Percentiles rank a stretch among this genome's conserved stretches.
phyloP scores from a whole-genome alignment of 2,329 filamentous ascomycete genomes.

The Colletotrichum karsti region DNA sequence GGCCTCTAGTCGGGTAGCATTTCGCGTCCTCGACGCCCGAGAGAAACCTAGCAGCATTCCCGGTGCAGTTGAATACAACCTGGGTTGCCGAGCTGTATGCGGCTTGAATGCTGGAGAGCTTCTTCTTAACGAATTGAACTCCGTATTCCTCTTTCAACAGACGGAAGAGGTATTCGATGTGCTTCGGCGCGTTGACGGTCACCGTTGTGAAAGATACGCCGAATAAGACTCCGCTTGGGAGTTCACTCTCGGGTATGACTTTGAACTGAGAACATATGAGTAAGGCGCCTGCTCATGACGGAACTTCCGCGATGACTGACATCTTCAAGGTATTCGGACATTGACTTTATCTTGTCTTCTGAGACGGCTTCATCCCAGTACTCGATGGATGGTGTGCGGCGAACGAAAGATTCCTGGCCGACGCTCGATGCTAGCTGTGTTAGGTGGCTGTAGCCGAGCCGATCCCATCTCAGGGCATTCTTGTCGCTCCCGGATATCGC shows the following conservation, averaged over 20 bases:
- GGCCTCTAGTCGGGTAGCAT: no score
- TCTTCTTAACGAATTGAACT: no score
- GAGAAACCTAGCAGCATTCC: no score
- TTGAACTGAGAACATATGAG: conserved; percentile 36
- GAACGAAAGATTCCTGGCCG: conserved; percentile 42
- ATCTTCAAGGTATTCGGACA: conserved; percentile 50
- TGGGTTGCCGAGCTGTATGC: no score
- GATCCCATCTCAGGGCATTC: conserved; percentile 52
- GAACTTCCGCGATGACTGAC: no score
- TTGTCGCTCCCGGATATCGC: conserved; percentile 50
- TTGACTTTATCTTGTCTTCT: conserved; percentile 47
- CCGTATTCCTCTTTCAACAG: no score
- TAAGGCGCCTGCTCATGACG: no score
- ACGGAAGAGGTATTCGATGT: no score
- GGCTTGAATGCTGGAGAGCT: no score
- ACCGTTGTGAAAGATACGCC: conserved; percentile 45
- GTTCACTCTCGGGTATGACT: conserved; percentile 36
- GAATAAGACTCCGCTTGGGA: conserved; percentile 42
- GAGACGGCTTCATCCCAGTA: conserved; percentile 49
- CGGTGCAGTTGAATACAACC: no score
- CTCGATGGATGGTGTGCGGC: conserved; percentile 47
- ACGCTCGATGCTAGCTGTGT: conserved; percentile 39
- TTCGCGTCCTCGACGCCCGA: no score
- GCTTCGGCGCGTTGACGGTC: no score
- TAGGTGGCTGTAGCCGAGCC: conserved; percentile 47